Base-by-base conservation (phyloP, 768 basidiomycete genomes). In the Dictyophora rubrovolvata region DNA sequence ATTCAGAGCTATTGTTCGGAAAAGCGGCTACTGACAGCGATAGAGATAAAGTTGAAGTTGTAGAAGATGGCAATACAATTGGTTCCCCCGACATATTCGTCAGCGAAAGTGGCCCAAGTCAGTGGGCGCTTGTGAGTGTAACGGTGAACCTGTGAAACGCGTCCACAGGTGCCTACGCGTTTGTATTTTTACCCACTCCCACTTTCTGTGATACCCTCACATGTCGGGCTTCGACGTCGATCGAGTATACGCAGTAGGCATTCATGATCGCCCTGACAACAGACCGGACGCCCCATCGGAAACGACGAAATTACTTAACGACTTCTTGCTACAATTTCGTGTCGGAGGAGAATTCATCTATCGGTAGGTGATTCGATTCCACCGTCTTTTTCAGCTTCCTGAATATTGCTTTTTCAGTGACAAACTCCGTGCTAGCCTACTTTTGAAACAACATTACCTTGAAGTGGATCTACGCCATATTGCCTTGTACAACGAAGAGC, bases 221-320 rank as follows among this genome's bases (percentile, higher is more conserved):
- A 93, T 92, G 92, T 92, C 91, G 64, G 89, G 89, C 60, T 95
- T 91, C 67, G 92, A 95, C 66, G 77, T 79, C 22, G 85, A 92
- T 71, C 81, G 79, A 60, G 80, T 93, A 28, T 93, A 86, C 71
- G 83, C 86, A 0, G 86, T 95, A 52, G 79, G 87, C 16, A 86
- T 93, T 1, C 84, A 90, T 64, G 83, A 86, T 63, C 71, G 75
- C 7, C 74, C 84, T 0, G 66, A 79, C 8, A 75, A 80, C 17
- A 72, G 79, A 16, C 79, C 84, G 21, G 89, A 93, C 18, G 79
- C 83, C 0, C 87, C 88, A 5, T 86, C 92, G 3, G 87, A 91
- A 67, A 83, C 83, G 0, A 91, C 93, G 67, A 85, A 83, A 67
- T 75, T 86, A 23, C 77, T 95, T 21, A 78, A 85, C 54, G 89